These are phyloP conservation scores for Citrus unshiu DNA, from an alignment of 345 rosid species.

Conservation along the genomic window DNA sequence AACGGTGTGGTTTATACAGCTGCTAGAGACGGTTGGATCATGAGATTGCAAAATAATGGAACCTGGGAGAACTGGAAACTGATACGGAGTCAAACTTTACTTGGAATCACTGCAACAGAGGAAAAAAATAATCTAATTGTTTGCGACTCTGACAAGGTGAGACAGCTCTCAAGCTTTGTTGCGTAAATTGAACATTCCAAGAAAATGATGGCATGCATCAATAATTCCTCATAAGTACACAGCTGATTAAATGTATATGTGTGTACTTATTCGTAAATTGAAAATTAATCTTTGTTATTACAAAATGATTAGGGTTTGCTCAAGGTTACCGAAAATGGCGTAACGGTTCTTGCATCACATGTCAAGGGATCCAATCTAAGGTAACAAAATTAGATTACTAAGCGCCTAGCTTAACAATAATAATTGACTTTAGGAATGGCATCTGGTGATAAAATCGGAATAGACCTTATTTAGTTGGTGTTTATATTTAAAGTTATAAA, in stretches of 20 bases:
- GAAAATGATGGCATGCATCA: no score
- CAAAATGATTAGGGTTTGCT: constrained; percentile 38
- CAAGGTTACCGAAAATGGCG: constrained; percentile 37
- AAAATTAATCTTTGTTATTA: no score
- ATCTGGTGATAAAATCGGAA: no score
- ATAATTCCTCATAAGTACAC: no score
- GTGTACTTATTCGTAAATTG: no score
- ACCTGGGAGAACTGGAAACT: constrained; percentile 42
- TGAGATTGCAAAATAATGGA: constrained; percentile 36
- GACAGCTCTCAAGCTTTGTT: background rate
- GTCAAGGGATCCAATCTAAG: constrained; percentile 35
- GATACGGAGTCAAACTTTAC: constrained; percentile 22
- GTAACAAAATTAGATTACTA: constrained; percentile 11
- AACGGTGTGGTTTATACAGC: constrained; percentile 45
- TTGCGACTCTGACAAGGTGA: constrained; percentile 38
- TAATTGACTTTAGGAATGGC: no score
- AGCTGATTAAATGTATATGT: no score
- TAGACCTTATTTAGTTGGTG: no score
- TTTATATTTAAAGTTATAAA: no score
- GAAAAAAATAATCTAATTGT: constrained; percentile 32
- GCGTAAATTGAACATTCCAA: no score
- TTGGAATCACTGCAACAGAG: constrained; percentile 35
- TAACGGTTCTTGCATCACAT: constrained; percentile 31
- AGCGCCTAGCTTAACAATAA: no score
- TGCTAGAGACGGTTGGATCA: constrained; percentile 48